Evolutionary conservation across 2,329 filamentous ascomycete species (phyloP), one percentile per base, ranked within the genome.

Genomic region (Claviceps capensis): DNA sequence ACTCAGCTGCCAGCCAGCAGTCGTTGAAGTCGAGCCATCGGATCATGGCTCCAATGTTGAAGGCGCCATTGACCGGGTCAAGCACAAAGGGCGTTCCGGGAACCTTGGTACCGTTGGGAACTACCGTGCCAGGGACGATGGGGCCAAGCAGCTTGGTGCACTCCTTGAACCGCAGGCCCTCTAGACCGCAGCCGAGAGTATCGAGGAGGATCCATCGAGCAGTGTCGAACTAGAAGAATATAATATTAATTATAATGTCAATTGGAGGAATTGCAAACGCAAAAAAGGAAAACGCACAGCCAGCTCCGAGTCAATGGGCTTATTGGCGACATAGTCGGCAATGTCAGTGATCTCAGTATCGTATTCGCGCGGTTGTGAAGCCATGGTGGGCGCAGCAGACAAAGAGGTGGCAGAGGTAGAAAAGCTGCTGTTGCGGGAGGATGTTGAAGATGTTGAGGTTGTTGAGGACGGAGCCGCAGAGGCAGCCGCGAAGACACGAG

Each of bases 21-120:
- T 98, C 93, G 70, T 98, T 98, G 81, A 97, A 98, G 75, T 98
- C 93, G 63, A 98, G 81, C 93, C 93, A 98, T 66, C 93, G 81
- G 74, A 98, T 95, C 85, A 95, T 95, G 63, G 93, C 86, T 62
- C 93, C 93, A 62, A 98, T 97, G 78, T 97, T 97, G 81, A 98
- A 97, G 58, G 93, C 93, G 57, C 85, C 93, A 63, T 91, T 91
- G 67, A 97, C 83, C 41, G 93, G 93, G 68, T 97, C 93, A 61
- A 98, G 83, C 72, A 94, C 85, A 74, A 91, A 97, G 60, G 86
- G 82, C 36, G 93, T 97, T 58, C 93, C 93, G 42, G 87, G 88
- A 45, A 98, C 88, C 66, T 83, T 88, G 62, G 88, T 85, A 59
- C 93, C 93, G 66, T 95, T 90, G 66, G 93, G 91, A 51, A 97